Base-by-base conservation (phyloP, 257 asterid genomes). In the Gardenia jasminoides region DNA sequence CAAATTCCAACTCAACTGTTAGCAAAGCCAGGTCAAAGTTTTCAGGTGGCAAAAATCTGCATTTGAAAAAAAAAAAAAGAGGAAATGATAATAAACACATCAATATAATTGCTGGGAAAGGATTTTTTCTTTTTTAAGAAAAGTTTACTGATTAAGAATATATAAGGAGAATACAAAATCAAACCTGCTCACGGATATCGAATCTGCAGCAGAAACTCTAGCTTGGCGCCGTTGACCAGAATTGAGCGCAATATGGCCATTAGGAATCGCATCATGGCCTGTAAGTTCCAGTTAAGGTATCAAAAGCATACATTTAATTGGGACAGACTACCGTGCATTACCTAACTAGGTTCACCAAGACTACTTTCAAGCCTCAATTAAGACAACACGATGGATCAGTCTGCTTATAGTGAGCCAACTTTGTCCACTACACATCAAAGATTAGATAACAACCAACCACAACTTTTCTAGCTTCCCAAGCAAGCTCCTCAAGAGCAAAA, bases 1-100 rank as follows among this genome's bases (percentile, higher is more conserved):
- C 93, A 85, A 93, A 96, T 91, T 96, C 99, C 92, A 96, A 88
- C 80, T 96, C 99, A n/a, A 96, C 88, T 39, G 92, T 90, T 62
- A 96, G 90, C 90, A 96, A 78, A 33, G 98, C 93, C 58, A 92
- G 90, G 82, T 89, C 89, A 85, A 90, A 93, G 84, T 86, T 70
- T 75, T 96, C 99, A 26, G 99, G 98, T 68, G 96, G 99, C 74
- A 80, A 68, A 75, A 91, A 96, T 80, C 99, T 96, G 84, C 68
- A 83, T 48, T 20, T 52, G 70, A 2, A 54, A 70, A 82, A 58
- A 43, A 71, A 50, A 36, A 36, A 36, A 36, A 36, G 4, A 36
- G 41, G 41, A 36, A 5, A 36, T 5, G 41, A 76, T 39, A 47
- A n/a, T 39, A 26, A 16, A 33, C 19, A 30, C 20, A 19, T 56